phyloP scores from a whole-genome alignment of 495 filamentous ascomycete species.

The Hypoxylon cercidicola region DNA sequence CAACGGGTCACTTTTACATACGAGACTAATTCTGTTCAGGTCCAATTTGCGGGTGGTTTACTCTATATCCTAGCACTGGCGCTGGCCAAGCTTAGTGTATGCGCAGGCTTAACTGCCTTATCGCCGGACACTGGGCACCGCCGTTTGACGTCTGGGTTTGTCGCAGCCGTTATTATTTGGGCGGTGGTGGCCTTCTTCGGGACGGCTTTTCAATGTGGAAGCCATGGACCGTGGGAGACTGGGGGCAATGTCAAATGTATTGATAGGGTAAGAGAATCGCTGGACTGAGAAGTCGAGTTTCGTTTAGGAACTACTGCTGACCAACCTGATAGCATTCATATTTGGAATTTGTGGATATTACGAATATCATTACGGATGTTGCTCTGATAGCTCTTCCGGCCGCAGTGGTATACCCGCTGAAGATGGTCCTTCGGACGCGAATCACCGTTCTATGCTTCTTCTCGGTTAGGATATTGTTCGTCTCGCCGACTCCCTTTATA shows the following conservation, averaged over 20 bases:
- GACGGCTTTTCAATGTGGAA: constrained; percentile 55
- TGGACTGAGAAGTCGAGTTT: not conserved
- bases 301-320: not conserved
- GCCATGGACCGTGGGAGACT: constrained; percentile 52
- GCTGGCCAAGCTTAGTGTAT: constrained; percentile 41
- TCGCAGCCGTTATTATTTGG: constrained; percentile 42
- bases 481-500: constrained; percentile 3
- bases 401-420: constrained; percentile 48
- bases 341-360: constrained; percentile 53
- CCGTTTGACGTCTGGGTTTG: constrained; percentile 23
- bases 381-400: constrained; percentile 53
- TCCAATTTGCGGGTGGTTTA: constrained; percentile 38
- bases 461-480: constrained; percentile 40
- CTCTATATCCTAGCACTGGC: constrained; percentile 41
- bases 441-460: constrained; percentile 36
- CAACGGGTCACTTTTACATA: not conserved
- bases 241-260: constrained; percentile 49
- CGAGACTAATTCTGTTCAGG: constrained; percentile 25
- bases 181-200: constrained; percentile 46
- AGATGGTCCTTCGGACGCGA: constrained; percentile 34
- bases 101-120: constrained; percentile 32
- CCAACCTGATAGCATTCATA: constrained; percentile 44
- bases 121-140: constrained; percentile 40
- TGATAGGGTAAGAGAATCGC: constrained; percentile 44
- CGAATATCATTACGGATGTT: constrained; percentile 56